phyloP scores from a whole-genome alignment of 176 grass and related monocot species.

The Carex kokanica region DNA sequence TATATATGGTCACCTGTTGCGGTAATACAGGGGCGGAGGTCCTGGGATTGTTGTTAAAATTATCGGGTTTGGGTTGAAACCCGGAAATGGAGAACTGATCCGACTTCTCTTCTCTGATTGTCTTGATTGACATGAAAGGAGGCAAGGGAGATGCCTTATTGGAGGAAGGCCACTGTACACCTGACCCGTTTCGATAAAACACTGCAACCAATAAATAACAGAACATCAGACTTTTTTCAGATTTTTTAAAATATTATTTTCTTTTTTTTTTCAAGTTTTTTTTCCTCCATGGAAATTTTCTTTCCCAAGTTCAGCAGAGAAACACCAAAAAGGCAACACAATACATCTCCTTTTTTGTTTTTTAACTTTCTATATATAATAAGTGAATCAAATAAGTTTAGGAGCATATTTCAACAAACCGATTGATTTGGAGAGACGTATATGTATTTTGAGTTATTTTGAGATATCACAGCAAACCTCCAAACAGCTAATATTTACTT shows the following conservation, averaged over 20 bases:
- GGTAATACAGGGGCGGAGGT: slow-evolving; percentile 27
- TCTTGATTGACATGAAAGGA: slow-evolving; percentile 63
- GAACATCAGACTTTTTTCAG: background rate
- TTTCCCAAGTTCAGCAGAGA: background rate
- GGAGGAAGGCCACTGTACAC: slow-evolving; percentile 62
- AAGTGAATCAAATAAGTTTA: slow-evolving; percentile 4
- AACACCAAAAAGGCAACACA: background rate
- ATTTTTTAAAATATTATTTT: background rate
- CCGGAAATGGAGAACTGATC: slow-evolving; percentile 46
- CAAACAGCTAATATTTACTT: slow-evolving; percentile 12
- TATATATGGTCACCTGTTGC: slow-evolving; percentile 45
- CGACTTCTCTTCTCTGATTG: slow-evolving; percentile 36
- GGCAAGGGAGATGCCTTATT: slow-evolving; percentile 36
- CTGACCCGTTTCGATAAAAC: slow-evolving; percentile 38
- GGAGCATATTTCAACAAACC: slow-evolving; percentile 15
- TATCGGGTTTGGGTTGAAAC: slow-evolving; percentile 33
- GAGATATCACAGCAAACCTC: background rate
- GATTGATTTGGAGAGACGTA: background rate
- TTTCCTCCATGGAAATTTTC: too few relatives aligned
- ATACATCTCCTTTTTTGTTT: background rate
- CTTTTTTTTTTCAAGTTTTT: background rate
- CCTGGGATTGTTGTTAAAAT: background rate
- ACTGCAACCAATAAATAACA: slow-evolving; percentile 38
- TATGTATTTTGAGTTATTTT: background rate
- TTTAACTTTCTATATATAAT: background rate